Base-by-base conservation (phyloP, 2,329 filamentous ascomycete genomes). In the Nannizziopsis barbatae region DNA sequence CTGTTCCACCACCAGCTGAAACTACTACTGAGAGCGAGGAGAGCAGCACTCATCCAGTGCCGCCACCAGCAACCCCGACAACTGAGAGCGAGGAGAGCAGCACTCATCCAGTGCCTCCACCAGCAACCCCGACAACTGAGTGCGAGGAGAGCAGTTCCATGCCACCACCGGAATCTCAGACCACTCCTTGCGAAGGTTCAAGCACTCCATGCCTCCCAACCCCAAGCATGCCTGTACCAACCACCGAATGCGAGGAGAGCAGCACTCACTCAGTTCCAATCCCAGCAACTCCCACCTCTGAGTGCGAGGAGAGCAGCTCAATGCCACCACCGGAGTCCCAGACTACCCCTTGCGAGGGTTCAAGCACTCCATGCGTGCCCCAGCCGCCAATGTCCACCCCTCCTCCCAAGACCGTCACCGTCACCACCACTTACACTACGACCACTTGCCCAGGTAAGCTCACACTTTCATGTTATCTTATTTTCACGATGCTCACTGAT, bases 371-470 rank as follows among this genome's bases (percentile, higher is more conserved):
- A 17, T 18, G 18, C 12, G 17, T 32, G 45, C 2, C 5, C 10
- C 45, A 27, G 33, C 45, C 11, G 20, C 45, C n/a, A 2, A 1
- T 42, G 41, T 35, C 9, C 15, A 10, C 36, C 14, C 14, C 36
- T 11, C 20, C 40, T 33, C 46, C 46, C 9, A 36, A 18, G 33
- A 49, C 43, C 37, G 38, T 48, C 17, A 54, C 53, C 8, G 48
- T 49, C 10, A 47, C 51, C n/a, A 55, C 51, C 22, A 56, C 52
- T 8, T 59, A 53, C 35, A 57, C 53, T 2, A 62, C 60, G 1
- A 63, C 59, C 1, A 58, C 58, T 30, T 63, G 60, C 52, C 60
- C 61, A 33, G 53, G 59, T 61, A 57, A 44, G 56, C 53, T 44
- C 39, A 11, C 10, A 18, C 11, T 31, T 38, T n/a, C 22, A 42